Evolutionary conservation across 768 basidiomycete species (phyloP).

Genomic region (Clavaria fumosa): DNA sequence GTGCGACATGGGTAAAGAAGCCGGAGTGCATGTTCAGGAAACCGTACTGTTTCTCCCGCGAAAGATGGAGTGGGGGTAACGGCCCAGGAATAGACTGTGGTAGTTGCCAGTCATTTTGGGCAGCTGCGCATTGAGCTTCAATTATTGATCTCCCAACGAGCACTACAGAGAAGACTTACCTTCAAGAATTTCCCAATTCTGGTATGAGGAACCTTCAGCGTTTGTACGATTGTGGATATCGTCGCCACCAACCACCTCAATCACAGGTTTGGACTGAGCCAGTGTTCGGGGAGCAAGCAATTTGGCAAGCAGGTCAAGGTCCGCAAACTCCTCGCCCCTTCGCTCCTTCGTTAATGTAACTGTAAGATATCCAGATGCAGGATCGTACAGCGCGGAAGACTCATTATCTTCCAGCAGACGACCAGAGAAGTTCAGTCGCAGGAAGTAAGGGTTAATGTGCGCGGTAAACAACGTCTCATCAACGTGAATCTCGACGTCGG

Average conservation of each 20-base stretch:
- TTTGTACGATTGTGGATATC: conserved; percentile 3
- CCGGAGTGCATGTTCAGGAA: conserved; percentile 64
- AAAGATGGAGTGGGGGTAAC: conserved; percentile 23
- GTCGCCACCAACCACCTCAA: conserved; percentile 40
- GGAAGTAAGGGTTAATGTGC: conserved; percentile 74
- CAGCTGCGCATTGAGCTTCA: no score
- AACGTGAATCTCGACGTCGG: conserved; percentile 67
- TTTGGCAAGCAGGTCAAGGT: conserved; percentile 67
- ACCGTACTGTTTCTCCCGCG: conserved; percentile 44
- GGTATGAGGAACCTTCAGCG: no score
- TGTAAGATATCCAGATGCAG: conserved; percentile 61
- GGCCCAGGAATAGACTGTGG: conserved; percentile 43
- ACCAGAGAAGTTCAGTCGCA: conserved; percentile 64
- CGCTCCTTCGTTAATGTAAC: conserved; percentile 57
- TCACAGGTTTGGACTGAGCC: conserved; percentile 21
- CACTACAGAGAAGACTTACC: conserved; percentile 31
- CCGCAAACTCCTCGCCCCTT: conserved; percentile 52
- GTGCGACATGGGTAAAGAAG: conserved; percentile 56
- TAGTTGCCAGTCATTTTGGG: conserved; percentile 65
- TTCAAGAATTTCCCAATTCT: conserved; percentile 41
- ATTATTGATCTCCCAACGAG: no score
- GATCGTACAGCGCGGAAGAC: conserved; percentile 62
- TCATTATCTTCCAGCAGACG: conserved; percentile 49
- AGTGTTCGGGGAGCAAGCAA: conserved; percentile 52
- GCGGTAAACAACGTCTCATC: conserved; percentile 55